phyloP scores from a whole-genome alignment of 129 eudicot species.

The Escallonia rubra region DNA sequence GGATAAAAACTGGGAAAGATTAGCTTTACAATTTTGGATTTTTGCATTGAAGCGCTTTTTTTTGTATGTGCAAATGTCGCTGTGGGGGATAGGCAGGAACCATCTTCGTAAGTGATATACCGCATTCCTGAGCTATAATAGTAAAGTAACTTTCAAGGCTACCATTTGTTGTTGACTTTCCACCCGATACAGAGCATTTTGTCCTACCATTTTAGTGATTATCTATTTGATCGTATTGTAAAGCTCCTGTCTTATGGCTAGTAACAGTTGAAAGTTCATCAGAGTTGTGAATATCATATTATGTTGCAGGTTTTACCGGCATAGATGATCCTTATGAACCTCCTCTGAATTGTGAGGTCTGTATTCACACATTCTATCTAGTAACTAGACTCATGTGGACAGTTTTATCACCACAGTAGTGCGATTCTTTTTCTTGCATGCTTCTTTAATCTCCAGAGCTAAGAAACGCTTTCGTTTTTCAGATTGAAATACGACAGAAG shows the following conservation, averaged over 20 bases:
- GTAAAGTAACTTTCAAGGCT: too few species aligned
- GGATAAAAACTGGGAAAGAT: too few species aligned
- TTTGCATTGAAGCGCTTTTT: too few species aligned
- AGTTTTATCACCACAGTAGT: not conserved
- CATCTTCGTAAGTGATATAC: too few species aligned
- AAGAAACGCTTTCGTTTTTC: not conserved
- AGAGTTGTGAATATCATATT: not conserved
- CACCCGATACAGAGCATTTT: too few species aligned
- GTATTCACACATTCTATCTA: not conserved
- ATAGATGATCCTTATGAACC: constrained; percentile 96
- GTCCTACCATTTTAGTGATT: too few species aligned
- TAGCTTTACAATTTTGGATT: too few species aligned
- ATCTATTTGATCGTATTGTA: constrained; percentile 3
- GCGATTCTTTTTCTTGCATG: not conserved
- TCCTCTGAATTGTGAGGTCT: constrained; percentile 87
- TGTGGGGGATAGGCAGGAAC: too few species aligned
- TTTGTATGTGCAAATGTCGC: too few species aligned
- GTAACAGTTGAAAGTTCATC: not conserved
- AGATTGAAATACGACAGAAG: constrained; percentile 66
- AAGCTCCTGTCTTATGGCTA: not conserved
- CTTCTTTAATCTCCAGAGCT: not conserved
- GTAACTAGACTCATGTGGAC: not conserved
- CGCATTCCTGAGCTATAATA: too few species aligned
- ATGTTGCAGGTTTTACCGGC: constrained; percentile 87
- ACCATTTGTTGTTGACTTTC: too few species aligned